Evolutionary conservation across 2,329 filamentous ascomycete species (phyloP).

Genomic region (Annulohypoxylon truncatum): DNA sequence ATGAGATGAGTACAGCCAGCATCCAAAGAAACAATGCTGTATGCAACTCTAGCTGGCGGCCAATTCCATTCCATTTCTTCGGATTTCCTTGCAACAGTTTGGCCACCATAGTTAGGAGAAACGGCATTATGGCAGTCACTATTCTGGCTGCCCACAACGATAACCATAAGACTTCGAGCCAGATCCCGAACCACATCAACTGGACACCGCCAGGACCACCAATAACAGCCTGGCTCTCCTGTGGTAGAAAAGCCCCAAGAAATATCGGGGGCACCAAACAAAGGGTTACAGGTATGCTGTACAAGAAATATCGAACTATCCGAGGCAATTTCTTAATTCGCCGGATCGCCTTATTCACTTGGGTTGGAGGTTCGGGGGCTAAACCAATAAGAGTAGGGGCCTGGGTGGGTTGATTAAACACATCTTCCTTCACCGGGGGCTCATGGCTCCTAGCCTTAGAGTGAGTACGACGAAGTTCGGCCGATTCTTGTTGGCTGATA

Average conservation of each 20-base stretch:
- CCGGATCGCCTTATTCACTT: slow-evolving; percentile 72
- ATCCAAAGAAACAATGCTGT: slow-evolving; percentile 92
- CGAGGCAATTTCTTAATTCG: slow-evolving; percentile 62
- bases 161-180: slow-evolving; percentile 93
- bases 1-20: slow-evolving; percentile 86
- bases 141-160: slow-evolving; percentile 83
- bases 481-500: slow-evolving; percentile 43
- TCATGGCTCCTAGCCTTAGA: slow-evolving; percentile 42
- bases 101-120: slow-evolving; percentile 63
- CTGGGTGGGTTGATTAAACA: slow-evolving; percentile 48
- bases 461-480: slow-evolving; percentile 41
- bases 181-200: slow-evolving; percentile 92
- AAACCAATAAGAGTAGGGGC: slow-evolving; percentile 27
- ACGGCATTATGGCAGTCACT: slow-evolving; percentile 63
- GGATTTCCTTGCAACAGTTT: slow-evolving; percentile 85
- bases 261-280: slow-evolving; percentile 76
- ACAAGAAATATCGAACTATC: slow-evolving; percentile 77
- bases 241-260: slow-evolving; percentile 69
- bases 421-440: slow-evolving; percentile 43
- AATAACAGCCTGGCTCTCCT: slow-evolving; percentile 59
- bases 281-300: slow-evolving; percentile 73
- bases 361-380: slow-evolving; percentile 70
- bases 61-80: slow-evolving; percentile 94
- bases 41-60: slow-evolving; percentile 84
- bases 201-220: slow-evolving; percentile 77